Evolutionary conservation across 495 filamentous ascomycete genomes (phyloP).

Genomic region (Gamarada debralockiae): DNA sequence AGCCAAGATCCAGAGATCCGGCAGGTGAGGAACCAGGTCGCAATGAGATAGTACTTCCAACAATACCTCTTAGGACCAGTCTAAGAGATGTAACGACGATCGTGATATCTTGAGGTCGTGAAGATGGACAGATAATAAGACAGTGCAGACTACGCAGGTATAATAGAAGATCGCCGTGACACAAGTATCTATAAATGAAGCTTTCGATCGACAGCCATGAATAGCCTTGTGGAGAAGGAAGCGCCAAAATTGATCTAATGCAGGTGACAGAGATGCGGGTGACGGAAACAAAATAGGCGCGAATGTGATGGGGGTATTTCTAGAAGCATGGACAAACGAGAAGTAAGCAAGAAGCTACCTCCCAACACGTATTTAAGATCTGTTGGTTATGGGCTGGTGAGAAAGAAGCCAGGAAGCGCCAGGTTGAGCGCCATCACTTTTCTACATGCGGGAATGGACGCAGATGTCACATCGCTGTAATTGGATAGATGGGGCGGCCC

Average conservation of each 20-base stretch:
- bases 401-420: neutral
- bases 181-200: slow-evolving; percentile 7
- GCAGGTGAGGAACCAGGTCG: neutral
- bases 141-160: neutral
- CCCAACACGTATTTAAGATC: no score
- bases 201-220: slow-evolving; percentile 12
- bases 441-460: neutral
- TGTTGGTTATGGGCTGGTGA: neutral
- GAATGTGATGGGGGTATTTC: slow-evolving; percentile 17
- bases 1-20: slow-evolving; percentile 15
- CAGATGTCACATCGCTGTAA: no score
- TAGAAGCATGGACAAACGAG: slow-evolving; percentile 9
- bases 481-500: no score
- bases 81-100: neutral
- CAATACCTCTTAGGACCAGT: neutral
- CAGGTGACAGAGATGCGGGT: slow-evolving; percentile 28
- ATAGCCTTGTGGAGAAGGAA: slow-evolving; percentile 22
- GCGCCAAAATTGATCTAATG: slow-evolving; percentile 25
- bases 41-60: neutral
- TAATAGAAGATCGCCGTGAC: neutral
- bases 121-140: neutral
- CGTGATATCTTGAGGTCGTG: slow-evolving; percentile 1
- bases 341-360: no score
- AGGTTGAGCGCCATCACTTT: neutral
- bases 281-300: slow-evolving; percentile 25